phyloP scores from a whole-genome alignment of 2,329 filamentous ascomycete genomes.

The Pseudogymnoascus sp. region DNA sequence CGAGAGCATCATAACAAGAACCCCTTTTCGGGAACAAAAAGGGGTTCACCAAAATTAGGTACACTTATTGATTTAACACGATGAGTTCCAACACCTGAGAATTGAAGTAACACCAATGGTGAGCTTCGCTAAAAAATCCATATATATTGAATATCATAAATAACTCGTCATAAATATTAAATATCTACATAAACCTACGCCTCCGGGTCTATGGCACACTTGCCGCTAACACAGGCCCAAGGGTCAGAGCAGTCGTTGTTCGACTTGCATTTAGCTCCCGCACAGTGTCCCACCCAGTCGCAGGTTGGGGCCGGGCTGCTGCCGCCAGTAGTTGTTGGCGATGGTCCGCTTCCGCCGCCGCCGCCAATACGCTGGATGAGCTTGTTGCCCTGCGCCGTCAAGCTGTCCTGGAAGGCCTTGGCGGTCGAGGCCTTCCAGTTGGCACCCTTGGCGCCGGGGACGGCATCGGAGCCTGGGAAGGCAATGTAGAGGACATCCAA shows the following conservation, averaged over 20 bases:
- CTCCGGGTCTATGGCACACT: constrained; percentile 10
- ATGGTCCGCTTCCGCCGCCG: background rate
- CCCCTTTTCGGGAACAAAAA: background rate
- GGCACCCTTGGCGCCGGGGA: constrained; percentile 45
- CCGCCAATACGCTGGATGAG: constrained; percentile 36
- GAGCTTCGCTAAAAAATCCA: background rate
- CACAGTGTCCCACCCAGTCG: constrained; percentile 16
- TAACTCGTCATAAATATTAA: background rate
- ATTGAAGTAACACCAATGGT: too few relatives aligned
- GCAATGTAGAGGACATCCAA: constrained; percentile 56
- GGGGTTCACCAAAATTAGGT: background rate
- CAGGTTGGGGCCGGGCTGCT: constrained; percentile 11
- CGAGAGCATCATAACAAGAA: background rate
- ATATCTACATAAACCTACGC: background rate
- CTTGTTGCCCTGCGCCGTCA: constrained; percentile 41
- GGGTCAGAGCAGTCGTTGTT: constrained; percentile 15
- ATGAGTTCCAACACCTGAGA: too few relatives aligned
- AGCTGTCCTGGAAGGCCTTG: constrained; percentile 44
- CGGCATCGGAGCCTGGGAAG: constrained; percentile 47
- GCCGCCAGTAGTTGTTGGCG: constrained; percentile 9
- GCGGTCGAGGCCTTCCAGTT: constrained; percentile 44
- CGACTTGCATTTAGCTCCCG: constrained; percentile 12
- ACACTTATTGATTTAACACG: too few relatives aligned
- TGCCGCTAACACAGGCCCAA: constrained; percentile 12
- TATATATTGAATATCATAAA: background rate